Evolutionary conservation across 352 stramenopile genomes (phyloP).

Genomic region (Phytophthora sp.): DNA sequence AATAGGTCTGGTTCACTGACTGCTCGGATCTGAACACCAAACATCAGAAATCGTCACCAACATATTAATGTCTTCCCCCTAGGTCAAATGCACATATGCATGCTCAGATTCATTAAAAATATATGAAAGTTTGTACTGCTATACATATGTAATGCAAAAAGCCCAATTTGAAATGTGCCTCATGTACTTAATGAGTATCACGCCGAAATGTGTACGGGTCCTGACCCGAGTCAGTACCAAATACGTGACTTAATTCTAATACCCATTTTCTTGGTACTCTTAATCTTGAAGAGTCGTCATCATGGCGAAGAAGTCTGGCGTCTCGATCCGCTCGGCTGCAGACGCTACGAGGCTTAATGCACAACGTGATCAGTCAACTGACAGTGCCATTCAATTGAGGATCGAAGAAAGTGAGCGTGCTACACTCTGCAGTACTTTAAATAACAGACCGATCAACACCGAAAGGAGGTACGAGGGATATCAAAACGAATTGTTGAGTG

Average conservation of each 20-base stretch:
- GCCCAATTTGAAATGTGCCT: too few species aligned
- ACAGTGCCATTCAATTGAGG: neutral
- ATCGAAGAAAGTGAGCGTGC: conserved; percentile 11
- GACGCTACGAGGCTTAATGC: neutral
- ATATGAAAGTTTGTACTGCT: too few species aligned
- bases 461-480: conserved; percentile 11
- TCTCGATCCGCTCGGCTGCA: neutral
- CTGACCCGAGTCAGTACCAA: neutral
- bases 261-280: neutral
- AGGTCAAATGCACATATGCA: too few species aligned
- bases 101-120: too few species aligned
- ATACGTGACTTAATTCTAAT: neutral
- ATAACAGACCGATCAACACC: conserved; percentile 1
- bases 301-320: conserved; percentile 19
- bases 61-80: too few species aligned
- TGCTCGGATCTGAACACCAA: too few species aligned
- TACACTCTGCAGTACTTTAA: neutral
- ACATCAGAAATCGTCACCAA: too few species aligned
- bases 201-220: neutral
- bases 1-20: too few species aligned
- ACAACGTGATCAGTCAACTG: neutral
- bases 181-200: neutral
- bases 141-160: too few species aligned
- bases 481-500: conserved; percentile 8
- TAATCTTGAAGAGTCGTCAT: neutral